These are phyloP conservation scores for Telfairia occidentalis DNA, from an alignment of 331 rosid species.

Conservation along the genomic window DNA sequence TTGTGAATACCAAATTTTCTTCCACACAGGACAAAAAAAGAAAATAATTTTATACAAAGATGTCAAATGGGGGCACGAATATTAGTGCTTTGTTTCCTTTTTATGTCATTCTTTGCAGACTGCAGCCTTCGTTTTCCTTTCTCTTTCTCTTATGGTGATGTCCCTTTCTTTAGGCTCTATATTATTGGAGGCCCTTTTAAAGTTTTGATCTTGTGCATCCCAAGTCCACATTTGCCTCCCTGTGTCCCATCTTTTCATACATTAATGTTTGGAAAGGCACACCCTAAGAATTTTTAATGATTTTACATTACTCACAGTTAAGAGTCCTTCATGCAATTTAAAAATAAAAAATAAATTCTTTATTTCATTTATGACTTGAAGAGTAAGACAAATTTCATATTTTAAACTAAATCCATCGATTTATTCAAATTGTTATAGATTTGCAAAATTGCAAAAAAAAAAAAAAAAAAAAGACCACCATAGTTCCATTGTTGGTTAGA, in stretches of 20 bases:
- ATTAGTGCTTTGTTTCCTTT: constrained; percentile 7
- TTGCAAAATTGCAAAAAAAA: no score
- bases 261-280: background rate
- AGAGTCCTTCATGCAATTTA: background rate
- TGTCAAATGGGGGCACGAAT: constrained; percentile 4
- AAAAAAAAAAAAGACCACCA: no score
- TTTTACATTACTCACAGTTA: background rate
- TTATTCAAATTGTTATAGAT: no score
- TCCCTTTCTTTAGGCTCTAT: background rate
- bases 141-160: background rate
- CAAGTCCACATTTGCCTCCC: background rate
- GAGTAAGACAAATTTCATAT: background rate
- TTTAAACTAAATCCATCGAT: background rate
- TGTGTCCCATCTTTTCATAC: background rate
- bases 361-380: background rate
- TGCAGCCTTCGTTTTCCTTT: constrained; percentile 8
- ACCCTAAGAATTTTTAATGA: background rate
- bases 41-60: background rate
- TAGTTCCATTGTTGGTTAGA: no score
- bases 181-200: background rate
- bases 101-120: background rate
- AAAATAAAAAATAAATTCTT: background rate
- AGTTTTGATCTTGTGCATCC: background rate
- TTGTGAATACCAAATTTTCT: background rate
- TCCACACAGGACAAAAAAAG: background rate